A percentile compares a stretch with the other conserved stretches of the same genome.
phyloP scores from a whole-genome alignment of 176 grass and related monocot species.

The Poa pratensis region DNA sequence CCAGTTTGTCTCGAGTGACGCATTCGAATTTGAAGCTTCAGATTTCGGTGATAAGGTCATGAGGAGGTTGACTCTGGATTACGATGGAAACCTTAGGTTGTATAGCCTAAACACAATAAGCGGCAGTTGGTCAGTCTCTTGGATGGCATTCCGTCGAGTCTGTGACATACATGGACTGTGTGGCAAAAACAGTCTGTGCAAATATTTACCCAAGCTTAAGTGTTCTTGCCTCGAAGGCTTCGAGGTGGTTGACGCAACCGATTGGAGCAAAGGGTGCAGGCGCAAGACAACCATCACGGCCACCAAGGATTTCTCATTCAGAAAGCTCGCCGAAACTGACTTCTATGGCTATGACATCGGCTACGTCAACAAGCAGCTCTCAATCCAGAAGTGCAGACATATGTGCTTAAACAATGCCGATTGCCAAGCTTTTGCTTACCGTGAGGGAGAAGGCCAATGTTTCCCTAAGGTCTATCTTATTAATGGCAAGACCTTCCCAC shows the following conservation, averaged over 20 bases:
- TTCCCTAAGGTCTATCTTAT: constrained; percentile 50
- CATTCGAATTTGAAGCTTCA: constrained; percentile 44
- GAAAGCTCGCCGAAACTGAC: constrained; percentile 6
- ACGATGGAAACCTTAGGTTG: constrained; percentile 63
- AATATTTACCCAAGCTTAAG: not conserved
- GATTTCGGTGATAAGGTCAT: constrained; percentile 45
- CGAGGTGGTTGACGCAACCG: constrained; percentile 45
- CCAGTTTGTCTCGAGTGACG: constrained; percentile 46
- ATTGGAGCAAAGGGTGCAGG: constrained; percentile 68
- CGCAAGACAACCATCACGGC: constrained; percentile 4
- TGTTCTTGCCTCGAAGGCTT: constrained; percentile 61
- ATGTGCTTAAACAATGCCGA: constrained; percentile 30
- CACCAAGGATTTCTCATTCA: constrained; percentile 30
- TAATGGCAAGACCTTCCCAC: constrained; percentile 49
- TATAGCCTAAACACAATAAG: constrained; percentile 47
- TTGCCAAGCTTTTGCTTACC: constrained; percentile 62
- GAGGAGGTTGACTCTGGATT: constrained; percentile 73
- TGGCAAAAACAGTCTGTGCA: constrained; percentile 56
- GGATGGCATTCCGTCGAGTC: constrained; percentile 43
- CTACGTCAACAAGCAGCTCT: accelerated
- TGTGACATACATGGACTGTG: constrained; percentile 63
- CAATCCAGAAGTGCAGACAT: constrained; percentile 8
- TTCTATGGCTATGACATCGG: constrained; percentile 57
- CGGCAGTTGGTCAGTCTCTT: constrained; percentile 50
- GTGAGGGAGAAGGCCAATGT: constrained; percentile 32